A percentile compares a stretch with the other conserved stretches of the same genome.
phyloP scores from a whole-genome alignment of 225 moss, liverwort and hornwort species.

The Neckera pumila region DNA sequence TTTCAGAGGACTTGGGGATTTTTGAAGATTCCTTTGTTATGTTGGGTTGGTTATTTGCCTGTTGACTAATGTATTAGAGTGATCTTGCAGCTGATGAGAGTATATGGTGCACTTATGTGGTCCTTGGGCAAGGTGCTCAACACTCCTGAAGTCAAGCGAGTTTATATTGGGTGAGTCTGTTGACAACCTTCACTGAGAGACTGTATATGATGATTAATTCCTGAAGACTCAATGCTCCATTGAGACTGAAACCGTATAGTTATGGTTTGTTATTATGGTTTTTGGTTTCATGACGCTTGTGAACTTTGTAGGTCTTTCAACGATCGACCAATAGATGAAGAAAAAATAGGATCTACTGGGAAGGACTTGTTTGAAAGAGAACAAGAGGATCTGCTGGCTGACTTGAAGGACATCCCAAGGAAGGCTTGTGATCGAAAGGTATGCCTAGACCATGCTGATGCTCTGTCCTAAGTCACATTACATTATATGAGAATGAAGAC shows the following conservation, averaged over 20 bases:
- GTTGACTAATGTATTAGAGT: not conserved
- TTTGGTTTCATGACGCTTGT: not conserved
- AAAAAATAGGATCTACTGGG: constrained; percentile 58
- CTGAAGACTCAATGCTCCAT: not conserved
- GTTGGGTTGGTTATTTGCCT: not conserved
- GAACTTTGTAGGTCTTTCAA: constrained; percentile 65
- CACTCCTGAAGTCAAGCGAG: constrained; percentile 96
- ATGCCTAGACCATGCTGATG: not conserved
- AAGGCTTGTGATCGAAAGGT: constrained; percentile 94
- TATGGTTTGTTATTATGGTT: not conserved
- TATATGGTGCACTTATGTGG: constrained; percentile 99
- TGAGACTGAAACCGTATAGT: not conserved
- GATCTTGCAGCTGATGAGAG: constrained; percentile 82
- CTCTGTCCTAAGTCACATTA: not conserved
- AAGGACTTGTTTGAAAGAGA: constrained; percentile 86
- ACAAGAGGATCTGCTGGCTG: constrained; percentile 82
- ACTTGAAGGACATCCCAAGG: constrained; percentile 93
- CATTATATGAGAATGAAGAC: not conserved
- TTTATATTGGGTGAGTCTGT: constrained; percentile 76
- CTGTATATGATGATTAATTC: not conserved
- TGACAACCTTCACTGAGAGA: not conserved
- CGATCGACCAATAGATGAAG: constrained; percentile 74
- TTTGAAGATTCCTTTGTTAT: not conserved
- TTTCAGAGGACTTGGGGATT: not conserved
- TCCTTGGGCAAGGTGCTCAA: constrained; percentile 96